These are phyloP conservation scores for Fusarium nanum DNA, from an alignment of 2,329 filamentous ascomycete species.

Conservation along the genomic window DNA sequence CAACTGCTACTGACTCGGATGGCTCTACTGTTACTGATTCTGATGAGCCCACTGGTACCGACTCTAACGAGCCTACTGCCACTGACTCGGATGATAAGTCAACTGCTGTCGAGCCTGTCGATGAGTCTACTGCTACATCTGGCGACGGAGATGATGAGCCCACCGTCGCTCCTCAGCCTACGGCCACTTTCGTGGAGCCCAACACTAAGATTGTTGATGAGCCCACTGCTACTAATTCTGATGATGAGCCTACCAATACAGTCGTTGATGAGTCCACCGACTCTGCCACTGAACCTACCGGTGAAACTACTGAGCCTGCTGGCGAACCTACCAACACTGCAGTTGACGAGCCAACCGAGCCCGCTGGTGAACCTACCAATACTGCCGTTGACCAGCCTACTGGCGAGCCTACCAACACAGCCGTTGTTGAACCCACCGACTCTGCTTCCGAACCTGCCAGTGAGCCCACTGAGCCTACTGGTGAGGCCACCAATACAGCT, in stretches of 20 bases:
- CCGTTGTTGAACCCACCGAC: not conserved
- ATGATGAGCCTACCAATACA: not conserved
- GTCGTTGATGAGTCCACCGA: not conserved
- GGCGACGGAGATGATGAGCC: not conserved
- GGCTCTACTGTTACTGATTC: too few relatives aligned
- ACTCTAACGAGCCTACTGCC: not conserved
- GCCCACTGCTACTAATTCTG: not conserved
- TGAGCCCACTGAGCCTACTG: not conserved
- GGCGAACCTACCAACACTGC: not conserved
- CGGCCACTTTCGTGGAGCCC: not conserved
- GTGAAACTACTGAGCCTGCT: not conserved
- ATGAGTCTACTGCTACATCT: not conserved
- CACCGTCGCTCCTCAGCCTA: not conserved
- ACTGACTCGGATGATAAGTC: not conserved
- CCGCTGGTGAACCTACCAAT: not conserved
- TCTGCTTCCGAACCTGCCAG: not conserved
- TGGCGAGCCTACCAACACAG: too few relatives aligned
- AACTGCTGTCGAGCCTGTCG: not conserved
- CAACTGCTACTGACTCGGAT: too few relatives aligned
- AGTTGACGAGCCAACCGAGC: not conserved
- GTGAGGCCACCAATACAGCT: too few relatives aligned
- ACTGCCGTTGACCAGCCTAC: not conserved
- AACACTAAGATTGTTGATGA: not conserved
- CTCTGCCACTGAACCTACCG: not conserved
- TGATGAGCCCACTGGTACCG: not conserved